Percentiles rank a stretch among this genome's conserved stretches.
Evolutionary conservation across 768 basidiomycete genomes (phyloP).

Genomic region (Russula griseocarnosa): DNA sequence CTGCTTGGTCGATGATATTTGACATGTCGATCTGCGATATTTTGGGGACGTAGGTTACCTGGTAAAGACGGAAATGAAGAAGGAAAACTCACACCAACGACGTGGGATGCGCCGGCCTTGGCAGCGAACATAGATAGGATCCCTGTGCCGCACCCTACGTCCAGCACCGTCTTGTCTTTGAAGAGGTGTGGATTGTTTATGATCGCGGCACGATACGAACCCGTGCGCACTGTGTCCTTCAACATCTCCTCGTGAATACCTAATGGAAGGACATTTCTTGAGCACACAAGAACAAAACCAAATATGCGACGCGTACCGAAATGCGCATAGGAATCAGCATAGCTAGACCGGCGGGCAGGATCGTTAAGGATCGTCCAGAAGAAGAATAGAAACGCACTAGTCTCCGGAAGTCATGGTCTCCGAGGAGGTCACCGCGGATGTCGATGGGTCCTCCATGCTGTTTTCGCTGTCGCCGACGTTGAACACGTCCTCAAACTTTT

Average conservation of each 20-base stretch:
- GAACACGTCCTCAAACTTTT: background rate
- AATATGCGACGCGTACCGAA: conserved; percentile 55
- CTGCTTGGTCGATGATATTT: conserved; percentile 98
- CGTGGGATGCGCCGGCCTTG: conserved; percentile 89
- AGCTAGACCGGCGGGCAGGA: conserved; percentile 45
- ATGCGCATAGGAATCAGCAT: conserved; percentile 95
- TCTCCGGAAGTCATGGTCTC: conserved; percentile 74
- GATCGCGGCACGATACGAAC: conserved; percentile 93
- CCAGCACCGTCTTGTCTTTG: conserved; percentile 94
- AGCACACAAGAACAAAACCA: background rate
- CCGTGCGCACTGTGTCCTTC: conserved; percentile 93
- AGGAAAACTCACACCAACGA: conserved; percentile 70
- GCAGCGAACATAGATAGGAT: conserved; percentile 98
- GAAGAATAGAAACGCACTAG: conserved; percentile 57
- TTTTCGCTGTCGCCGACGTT: background rate
- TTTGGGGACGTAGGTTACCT: background rate
- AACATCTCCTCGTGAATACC: conserved; percentile 99
- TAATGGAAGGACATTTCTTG: conserved; percentile 34
- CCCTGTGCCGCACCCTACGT: conserved; percentile 98
- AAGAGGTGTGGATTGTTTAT: conserved; percentile 92
- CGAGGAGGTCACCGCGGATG: conserved; percentile 5
- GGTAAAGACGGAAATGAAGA: background rate
- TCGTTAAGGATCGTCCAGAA: conserved; percentile 10
- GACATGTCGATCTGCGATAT: conserved; percentile 91
- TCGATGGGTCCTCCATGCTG: conserved; percentile 20